Evolutionary conservation across 257 asterid genomes (phyloP), one percentile per base, ranked within the genome.

Genomic region (Thymus mandschuricus): DNA sequence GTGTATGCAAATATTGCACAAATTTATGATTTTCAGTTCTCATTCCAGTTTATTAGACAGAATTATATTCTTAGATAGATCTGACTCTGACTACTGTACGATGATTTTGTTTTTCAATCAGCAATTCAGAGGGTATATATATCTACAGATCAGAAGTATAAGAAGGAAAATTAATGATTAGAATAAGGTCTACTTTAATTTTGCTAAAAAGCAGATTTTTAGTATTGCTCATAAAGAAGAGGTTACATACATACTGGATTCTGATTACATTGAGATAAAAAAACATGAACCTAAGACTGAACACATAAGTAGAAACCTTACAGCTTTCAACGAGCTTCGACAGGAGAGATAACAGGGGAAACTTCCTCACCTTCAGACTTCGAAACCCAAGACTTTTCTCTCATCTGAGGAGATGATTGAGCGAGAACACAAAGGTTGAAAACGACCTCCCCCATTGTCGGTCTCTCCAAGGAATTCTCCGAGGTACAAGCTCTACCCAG

Each of bases 401-500:
- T 60, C 82, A 73, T 76, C 51, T 78, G 86, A 29, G 85, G 74
- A 44, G 89, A 86, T 41, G 95, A 80, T 40, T 89, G 91, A 69
- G 82, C 72, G 10, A 89, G 82, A 60, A 89, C 81, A 63, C 89
- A 71, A 0, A 89, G 79, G 72, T 76, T 83, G 75, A 91, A 89
- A 8, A 87, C 96, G 10, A 91, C 78, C 45, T 91, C 96, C 2
- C 76, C 72, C 95, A 87, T 87, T 64, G 71, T 68, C 3, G 97
- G 97, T 70, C 96, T 79, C 60, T 89, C 91, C 10, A 80, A 45
- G 1, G 88, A 56, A 69, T 73, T 80, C 72, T 91, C 92, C 0
- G 88, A 82, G 6, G 90, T 89, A 70, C 97, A 89, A 1, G 89
- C 95, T 46, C 75, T 82, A 1, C 87, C 96, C 74, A 92, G 78